Evolutionary conservation across 2,329 filamentous ascomycete species (phyloP), one percentile per base, ranked within the genome.

Genomic region (Cordyceps pruinosa): DNA sequence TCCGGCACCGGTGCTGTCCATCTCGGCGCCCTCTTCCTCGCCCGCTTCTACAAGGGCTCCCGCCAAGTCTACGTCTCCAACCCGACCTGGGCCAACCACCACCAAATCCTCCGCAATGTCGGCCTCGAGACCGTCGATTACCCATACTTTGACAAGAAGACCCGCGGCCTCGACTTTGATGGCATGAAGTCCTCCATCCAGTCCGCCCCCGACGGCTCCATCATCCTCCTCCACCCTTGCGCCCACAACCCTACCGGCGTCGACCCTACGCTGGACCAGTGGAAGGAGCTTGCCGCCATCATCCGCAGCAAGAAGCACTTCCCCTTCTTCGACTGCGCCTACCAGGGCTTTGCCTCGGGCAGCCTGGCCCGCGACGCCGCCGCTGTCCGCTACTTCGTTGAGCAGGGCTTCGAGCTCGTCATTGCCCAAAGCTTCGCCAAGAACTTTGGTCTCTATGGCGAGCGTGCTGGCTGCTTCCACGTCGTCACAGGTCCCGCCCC

Each of bases 191-290:
- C 76, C 49, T 75, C 88, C 34, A 77, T 97, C 52, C 73, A 82
- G 60, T 75, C 79, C 34, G 92, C 93, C 8, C 87, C 90, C 3
- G 80, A 88, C 53, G 85, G 85, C 65, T 93, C 89, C 70, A 85
- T 99, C 71, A 86, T 99, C 71, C 81, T 97, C 45, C 83, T 97
- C 39, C 94, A 97, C 75, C 89, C 91, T 61, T 99, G 94, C 72
- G 94, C 94, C 37, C 94, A 99, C 79, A 99, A 99, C 78, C 94
- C 94, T 35, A 99, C 94, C 1, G 94, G 94, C 59, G 92, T 99
- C 61, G 94, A 99, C 74, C 92, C 92, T 8, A 96, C 92, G 21
- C 80, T 88, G 64, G 90, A 93, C 55, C 94, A 99, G 77, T 99
- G 94, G 94, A 90, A 88, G 72, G 83, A 95, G 75, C 85, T 99